Evolutionary conservation across 1,284 basidiomycete species (phyloP).

Genomic region (Apiotrichum porosum): DNA sequence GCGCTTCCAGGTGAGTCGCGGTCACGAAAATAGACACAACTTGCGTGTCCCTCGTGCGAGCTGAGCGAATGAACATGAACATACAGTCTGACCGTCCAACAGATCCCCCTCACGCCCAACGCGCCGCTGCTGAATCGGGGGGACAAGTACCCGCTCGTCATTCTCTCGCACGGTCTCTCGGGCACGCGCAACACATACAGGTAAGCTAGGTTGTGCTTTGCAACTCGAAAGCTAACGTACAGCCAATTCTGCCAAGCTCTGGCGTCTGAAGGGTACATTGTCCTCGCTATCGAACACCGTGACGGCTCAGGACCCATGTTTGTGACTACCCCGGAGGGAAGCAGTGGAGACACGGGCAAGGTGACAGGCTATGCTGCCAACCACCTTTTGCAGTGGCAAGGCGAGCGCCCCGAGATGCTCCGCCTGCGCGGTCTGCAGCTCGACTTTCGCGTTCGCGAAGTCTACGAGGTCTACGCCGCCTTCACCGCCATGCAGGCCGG

Average conservation of each 20-base stretch:
- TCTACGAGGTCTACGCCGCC: conserved; percentile 56
- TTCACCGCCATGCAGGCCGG: conserved; percentile 31
- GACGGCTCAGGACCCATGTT: conserved; percentile 62
- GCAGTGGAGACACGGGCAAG: too few relatives aligned
- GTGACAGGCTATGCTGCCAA: too few relatives aligned
- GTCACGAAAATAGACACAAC: background rate
- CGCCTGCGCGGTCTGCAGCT: conserved; percentile 63
- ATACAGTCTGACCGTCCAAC: too few relatives aligned
- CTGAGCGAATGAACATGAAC: too few relatives aligned
- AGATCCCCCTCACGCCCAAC: conserved; percentile 1
- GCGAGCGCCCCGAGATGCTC: conserved; percentile 2
- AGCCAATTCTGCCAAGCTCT: conserved; percentile 61
- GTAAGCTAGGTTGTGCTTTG: conserved; percentile 46
- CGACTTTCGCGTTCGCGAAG: conserved; percentile 60
- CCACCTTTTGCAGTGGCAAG: background rate
- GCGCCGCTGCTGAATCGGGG: background rate
- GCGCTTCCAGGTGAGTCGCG: background rate
- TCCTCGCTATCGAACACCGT: conserved; percentile 71
- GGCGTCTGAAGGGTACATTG: conserved; percentile 68
- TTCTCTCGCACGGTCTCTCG: conserved; percentile 77
- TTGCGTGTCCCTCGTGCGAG: too few relatives aligned
- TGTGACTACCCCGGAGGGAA: conserved; percentile 10
- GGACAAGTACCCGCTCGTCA: conserved; percentile 60
- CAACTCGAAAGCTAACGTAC: too few relatives aligned
- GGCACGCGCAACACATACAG: conserved; percentile 68